A percentile compares a stretch with the other conserved stretches of the same genome.
Conservation (phyloP, 495 filamentous ascomycete genomes). For the Endocarpon pusillum region DNA sequence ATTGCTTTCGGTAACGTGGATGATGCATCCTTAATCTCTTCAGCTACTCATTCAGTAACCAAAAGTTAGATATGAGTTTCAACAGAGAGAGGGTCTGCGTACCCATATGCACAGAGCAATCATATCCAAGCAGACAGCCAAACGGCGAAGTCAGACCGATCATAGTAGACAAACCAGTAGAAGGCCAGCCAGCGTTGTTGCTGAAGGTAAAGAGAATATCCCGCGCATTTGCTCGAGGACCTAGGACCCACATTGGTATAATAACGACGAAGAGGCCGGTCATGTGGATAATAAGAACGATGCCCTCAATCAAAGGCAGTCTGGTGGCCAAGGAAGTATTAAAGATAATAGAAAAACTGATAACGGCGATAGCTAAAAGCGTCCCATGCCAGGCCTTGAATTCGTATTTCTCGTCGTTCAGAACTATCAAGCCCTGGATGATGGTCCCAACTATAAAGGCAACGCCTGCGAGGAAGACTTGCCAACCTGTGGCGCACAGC, state of each 20-base stretch:
- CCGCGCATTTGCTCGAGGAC: slow-evolving; percentile 25
- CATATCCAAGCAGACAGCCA: slow-evolving; percentile 35
- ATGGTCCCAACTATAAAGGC: slow-evolving; percentile 38
- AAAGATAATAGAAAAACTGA: slow-evolving; percentile 31
- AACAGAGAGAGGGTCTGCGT: slow-evolving; percentile 10
- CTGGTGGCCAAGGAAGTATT: slow-evolving; percentile 36
- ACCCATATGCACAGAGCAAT: slow-evolving; percentile 41
- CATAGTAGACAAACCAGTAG: slow-evolving; percentile 32
- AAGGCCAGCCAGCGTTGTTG: slow-evolving; percentile 38
- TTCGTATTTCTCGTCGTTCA: slow-evolving; percentile 28
- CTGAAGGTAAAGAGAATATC: slow-evolving; percentile 35
- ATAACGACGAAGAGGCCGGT: slow-evolving; percentile 44
- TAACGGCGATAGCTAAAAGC: slow-evolving; percentile 34
- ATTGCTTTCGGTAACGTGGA: slow-evolving; percentile 36
- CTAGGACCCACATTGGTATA: slow-evolving; percentile 38
- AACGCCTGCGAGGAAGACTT: slow-evolving; percentile 33
- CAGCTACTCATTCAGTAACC: slow-evolving; percentile 21
- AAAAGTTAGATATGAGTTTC: slow-evolving; percentile 3
- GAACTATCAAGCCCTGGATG: slow-evolving; percentile 40
- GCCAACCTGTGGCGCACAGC: slow-evolving; percentile 44
- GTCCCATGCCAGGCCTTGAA: slow-evolving; percentile 43
- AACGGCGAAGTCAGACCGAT: slow-evolving; percentile 36
- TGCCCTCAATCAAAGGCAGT: slow-evolving; percentile 38
- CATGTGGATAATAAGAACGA: slow-evolving; percentile 47
- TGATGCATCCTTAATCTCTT: slow-evolving; percentile 39